Conservation (phyloP, 129 eudicot species). For the Erigeron canadensis region DNA sequence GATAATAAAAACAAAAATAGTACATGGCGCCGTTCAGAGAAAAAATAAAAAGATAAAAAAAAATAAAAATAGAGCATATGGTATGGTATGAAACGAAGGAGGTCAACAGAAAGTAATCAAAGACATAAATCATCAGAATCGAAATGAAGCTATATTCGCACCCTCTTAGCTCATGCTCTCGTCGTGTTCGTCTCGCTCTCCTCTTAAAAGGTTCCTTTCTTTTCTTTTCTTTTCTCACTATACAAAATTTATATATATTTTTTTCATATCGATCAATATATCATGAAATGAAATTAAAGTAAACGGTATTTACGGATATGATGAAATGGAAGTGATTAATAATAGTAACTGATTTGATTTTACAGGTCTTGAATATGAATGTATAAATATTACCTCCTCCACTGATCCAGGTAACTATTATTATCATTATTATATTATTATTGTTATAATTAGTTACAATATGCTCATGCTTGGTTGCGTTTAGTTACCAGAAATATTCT, state of each 20-base stretch:
- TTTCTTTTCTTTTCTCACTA: background rate
- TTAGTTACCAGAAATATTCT: too few relatives aligned
- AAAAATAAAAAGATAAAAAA: too few relatives aligned
- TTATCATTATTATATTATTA: background rate
- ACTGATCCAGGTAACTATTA: background rate
- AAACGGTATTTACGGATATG: too few relatives aligned
- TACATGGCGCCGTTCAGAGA: too few relatives aligned
- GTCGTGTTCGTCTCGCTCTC: conserved; percentile 79
- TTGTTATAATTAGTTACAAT: too few relatives aligned
- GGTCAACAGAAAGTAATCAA: background rate
- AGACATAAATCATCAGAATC: conserved; percentile 12
- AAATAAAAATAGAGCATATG: too few relatives aligned
- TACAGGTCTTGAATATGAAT: conserved; percentile 67
- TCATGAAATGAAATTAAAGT: too few relatives aligned
- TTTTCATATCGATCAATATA: too few relatives aligned
- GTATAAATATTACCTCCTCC: conserved; percentile 45
- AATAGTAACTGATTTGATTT: background rate
- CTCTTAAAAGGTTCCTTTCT: conserved; percentile 67
- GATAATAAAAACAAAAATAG: too few relatives aligned
- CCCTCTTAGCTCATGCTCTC: conserved; percentile 69
- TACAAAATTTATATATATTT: background rate
- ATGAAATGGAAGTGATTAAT: background rate
- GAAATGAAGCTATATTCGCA: conserved; percentile 61
- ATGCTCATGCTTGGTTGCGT: too few relatives aligned
- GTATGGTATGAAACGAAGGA: too few relatives aligned